Base-by-base conservation (phyloP, 2,329 filamentous ascomycete genomes). In the Nothophoma quercina region DNA sequence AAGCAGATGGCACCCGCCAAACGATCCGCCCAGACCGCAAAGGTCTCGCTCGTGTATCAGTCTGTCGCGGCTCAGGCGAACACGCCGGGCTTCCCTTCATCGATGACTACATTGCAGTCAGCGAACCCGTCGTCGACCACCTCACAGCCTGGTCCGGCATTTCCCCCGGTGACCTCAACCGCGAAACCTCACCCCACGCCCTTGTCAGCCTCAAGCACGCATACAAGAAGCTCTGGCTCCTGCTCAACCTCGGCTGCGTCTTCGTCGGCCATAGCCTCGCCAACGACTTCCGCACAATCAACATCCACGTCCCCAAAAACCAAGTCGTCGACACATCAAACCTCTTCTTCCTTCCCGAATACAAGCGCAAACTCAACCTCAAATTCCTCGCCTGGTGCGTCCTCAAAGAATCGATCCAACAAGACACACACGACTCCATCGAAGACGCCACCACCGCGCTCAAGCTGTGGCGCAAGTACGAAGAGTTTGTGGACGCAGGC, bases 171-270 rank as follows among this genome's bases (percentile, higher is more conserved):
- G 95, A 99, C 68, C 81, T 99, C 7, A 92, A 96, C 63, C 86
- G 88, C 21, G 82, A 86, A 49, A 82, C 84, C n/a, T 90, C 89
- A 34, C 85, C 83, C 46, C 93, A 96, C 74, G 91, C 91, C 47
- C 84, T 98, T 0, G 87, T 98, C 7, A 84, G 89, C 1, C 82
- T 98, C 32, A 99, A 99, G 72, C 85, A 90, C 51, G 93, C 91
- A 1, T 99, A 98, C 81, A 99, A 99, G 77, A 97, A 97, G 74
- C 86, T 99, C 23, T 99, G 96, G 96, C 85, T 98, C 13, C 82
- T 99, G 15, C 84, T 99, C 25, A 99, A 99, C 70, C 82, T 98
- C 0, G 95, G 95, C 39, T 96, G 92, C 76, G 86, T 90, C 58
- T 99, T 99, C 71, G 84, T 99, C 5, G 95, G 95, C 2, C 95